Conservation (phyloP, 768 basidiomycete species). For the Russula brevipes region DNA sequence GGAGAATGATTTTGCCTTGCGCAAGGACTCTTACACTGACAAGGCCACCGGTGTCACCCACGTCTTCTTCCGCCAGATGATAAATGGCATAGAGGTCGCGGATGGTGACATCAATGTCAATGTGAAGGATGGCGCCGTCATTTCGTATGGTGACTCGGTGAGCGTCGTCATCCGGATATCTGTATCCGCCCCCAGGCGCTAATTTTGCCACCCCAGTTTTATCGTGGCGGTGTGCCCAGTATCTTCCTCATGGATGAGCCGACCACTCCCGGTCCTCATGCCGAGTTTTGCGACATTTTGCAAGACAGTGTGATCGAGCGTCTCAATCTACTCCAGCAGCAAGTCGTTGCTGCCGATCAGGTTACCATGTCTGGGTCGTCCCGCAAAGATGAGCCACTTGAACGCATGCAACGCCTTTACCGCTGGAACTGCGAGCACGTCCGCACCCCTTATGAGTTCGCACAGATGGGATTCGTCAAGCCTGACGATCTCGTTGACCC, state of each 20-base stretch:
- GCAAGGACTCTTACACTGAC: slow-evolving; percentile 86
- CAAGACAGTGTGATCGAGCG: slow-evolving; percentile 35
- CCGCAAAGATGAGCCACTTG: slow-evolving; percentile 25
- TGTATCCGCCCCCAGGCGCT: background rate
- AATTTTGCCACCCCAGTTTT: slow-evolving; percentile 52
- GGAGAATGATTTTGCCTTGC: slow-evolving; percentile 50
- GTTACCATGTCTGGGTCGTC: slow-evolving; percentile 36
- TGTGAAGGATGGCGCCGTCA: slow-evolving; percentile 39
- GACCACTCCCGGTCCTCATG: slow-evolving; percentile 38
- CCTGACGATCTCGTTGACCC: slow-evolving; percentile 32
- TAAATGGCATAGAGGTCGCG: slow-evolving; percentile 82
- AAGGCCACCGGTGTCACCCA: slow-evolving; percentile 80
- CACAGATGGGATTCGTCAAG: slow-evolving; percentile 21
- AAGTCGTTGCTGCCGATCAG: slow-evolving; percentile 27
- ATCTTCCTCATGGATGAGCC: slow-evolving; percentile 29
- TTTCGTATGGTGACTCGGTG: slow-evolving; percentile 22
- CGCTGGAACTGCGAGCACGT: slow-evolving; percentile 55
- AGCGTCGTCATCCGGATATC: background rate
- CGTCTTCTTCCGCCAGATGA: slow-evolving; percentile 78
- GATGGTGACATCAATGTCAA: slow-evolving; percentile 95
- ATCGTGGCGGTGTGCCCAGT: slow-evolving; percentile 51
- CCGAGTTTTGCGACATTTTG: slow-evolving; percentile 48
- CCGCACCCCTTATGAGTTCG: slow-evolving; percentile 38
- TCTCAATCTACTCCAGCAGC: slow-evolving; percentile 28
- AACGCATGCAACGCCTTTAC: slow-evolving; percentile 44